Base-by-base conservation (phyloP, 306 rosid species). In the Casuarina glauca region DNA sequence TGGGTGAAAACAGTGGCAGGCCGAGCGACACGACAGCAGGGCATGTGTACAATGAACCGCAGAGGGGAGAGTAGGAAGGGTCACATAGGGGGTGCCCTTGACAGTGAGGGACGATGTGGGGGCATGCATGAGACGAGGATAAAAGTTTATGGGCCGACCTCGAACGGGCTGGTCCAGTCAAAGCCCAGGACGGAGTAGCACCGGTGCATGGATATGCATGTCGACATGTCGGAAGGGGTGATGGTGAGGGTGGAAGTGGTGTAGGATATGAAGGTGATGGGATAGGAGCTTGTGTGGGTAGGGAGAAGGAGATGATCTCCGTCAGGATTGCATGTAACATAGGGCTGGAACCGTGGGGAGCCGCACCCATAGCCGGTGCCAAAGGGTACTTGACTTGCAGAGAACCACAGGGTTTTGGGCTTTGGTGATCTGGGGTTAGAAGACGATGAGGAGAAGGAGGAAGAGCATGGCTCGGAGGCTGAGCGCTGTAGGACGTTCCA, bases 351-450 rank as follows among this genome's bases (percentile, higher is more conserved):
- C 7, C 82, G 80, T 3, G 92, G 92, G 35, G 93, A 88, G 49
- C 93, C 93, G 62, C 92, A 91, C 35, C 92, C 93, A 1, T 53
- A 60, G 72, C 89, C 90, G 2, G 93, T 86, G 68, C 97, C 97
- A 4, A 91, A 0, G 92, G 97, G 74, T 81, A 88, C 81, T 85
- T 88, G 36, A 91, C 57, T 6, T 68, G 63, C 4, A 84, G 17
- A 19, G 92, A 77, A 2, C 92, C 93, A 20, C 97, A 91, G 2
- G 50, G 70, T 49, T 5, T 12, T 41, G 35, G 26, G 81, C 68
- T 46, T 43, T 3, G 54, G 76, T 49, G 35, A 17, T 0, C 13
- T 78, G 69, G 19, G 63, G 36, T 5, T 9, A 5, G 6, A 70
- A 62, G 19, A 54, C 9, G 70, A 58, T 5, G 46, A 35, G 12